Base-by-base conservation (phyloP, 2,329 filamentous ascomycete species). In the Byssothecium circinans region DNA sequence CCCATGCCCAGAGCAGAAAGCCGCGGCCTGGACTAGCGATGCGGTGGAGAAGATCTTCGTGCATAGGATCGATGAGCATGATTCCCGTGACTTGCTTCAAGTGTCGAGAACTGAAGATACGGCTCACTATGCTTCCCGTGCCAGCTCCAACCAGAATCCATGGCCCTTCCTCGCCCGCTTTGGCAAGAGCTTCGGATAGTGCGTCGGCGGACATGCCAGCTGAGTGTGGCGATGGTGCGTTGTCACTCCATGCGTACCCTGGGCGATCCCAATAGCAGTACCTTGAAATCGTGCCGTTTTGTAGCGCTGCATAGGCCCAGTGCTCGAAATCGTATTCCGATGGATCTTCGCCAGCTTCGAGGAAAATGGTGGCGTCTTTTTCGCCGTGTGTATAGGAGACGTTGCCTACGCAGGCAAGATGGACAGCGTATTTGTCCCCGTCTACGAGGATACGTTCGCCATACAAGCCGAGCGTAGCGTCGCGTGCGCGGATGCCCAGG, bases 211-310 rank as follows among this genome's bases (percentile, higher is more conserved):
- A 87, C 82, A 96, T 96, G 35, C 91, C 91, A 4, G 90, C 92
- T 4, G 89, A 95, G 60, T 96, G 86, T 0, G 94, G 94, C 5
- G 91, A 96, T 2, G 94, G 94, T 0, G 92, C 91, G 45, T 94
- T 92, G 71, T 99, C 94, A 38, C 84, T 83, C 85, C 90, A 96
- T 6, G 82, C 92, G 46, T 92, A 81, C 1, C 94, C 94, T 1
- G 94, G 94, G 18, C 94, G 87, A 68, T 99, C 94, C 67, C 89
- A 91, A 71, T 96, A 96, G 78, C 94, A 99, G 75, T 95, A 97
- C 50, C 92, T 85, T 46, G 79, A 77, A 60, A 99, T 94, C 37
- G 87, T 88, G 32, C 89, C 89, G 61, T 94, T 94, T 54, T 83
- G 78, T 55, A 91, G 77, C 1, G 88, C 85, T 45, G 84, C 79